These are phyloP conservation scores for Chlorella vulgaris DNA, from an alignment of 139 green algal genomes.

Conservation along the genomic window DNA sequence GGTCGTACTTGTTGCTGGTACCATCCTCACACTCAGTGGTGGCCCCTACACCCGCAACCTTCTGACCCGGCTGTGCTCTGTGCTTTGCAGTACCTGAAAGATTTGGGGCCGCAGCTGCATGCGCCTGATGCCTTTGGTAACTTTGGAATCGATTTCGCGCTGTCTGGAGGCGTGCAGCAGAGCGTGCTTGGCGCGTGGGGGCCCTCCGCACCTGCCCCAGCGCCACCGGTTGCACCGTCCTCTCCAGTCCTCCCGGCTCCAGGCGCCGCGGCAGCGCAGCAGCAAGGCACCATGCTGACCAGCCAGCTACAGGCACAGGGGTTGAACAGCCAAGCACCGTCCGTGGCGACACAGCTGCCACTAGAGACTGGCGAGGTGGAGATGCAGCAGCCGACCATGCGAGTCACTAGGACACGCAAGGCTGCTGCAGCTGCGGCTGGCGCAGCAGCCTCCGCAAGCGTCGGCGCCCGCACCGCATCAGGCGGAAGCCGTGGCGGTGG, in stretches of 20 bases:
- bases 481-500: not conserved
- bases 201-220: not conserved
- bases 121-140: conserved; percentile 25
- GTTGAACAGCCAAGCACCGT: not conserved
- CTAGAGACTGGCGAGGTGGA: too few relatives aligned
- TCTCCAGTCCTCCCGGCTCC: not conserved
- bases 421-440: not conserved
- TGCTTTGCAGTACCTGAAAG: conserved; percentile 27
- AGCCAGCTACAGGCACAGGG: not conserved
- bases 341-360: too few relatives aligned
- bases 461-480: too few relatives aligned
- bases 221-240: not conserved
- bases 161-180: not conserved
- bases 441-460: not conserved
- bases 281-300: conserved; percentile 18
- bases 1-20: too few relatives aligned
- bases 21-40: not conserved
- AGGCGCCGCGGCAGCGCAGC: not conserved
- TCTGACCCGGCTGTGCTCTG: too few relatives aligned
- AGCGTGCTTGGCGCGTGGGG: conserved; percentile 12
- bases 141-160: conserved; percentile 25
- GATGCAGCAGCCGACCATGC: too few relatives aligned
- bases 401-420: too few relatives aligned
- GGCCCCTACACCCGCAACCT: too few relatives aligned
- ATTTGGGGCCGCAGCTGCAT: conserved; percentile 11